These are phyloP conservation scores for Ajuga chamaepitys DNA, from an alignment of 257 asterid species.

Conservation along the genomic window DNA sequence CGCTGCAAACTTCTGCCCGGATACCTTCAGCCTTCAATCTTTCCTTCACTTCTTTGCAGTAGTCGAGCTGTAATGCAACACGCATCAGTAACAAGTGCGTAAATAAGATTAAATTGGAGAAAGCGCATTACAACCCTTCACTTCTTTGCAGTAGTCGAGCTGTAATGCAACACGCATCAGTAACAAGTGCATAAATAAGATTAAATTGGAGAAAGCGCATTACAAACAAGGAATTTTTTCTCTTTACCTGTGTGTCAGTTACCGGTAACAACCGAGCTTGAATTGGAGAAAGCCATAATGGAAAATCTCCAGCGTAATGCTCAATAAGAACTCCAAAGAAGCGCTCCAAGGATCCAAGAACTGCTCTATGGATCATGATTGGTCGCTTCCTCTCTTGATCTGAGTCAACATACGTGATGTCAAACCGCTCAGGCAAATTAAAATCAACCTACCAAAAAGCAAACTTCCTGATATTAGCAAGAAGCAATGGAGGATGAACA, in stretches of 20 bases:
- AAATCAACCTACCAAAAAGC: slow-evolving; percentile 63
- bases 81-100: slow-evolving; percentile 7
- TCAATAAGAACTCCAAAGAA: slow-evolving; percentile 93
- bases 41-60: slow-evolving; percentile 55
- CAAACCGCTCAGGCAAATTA: slow-evolving; percentile 84
- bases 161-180: slow-evolving; percentile 27
- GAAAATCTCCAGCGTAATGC: slow-evolving; percentile 93
- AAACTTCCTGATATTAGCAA: not conserved
- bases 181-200: not conserved
- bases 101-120: not conserved
- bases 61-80: slow-evolving; percentile 51
- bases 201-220: not conserved
- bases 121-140: too few species aligned
- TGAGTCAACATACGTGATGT: slow-evolving; percentile 72
- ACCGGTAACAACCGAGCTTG: slow-evolving; percentile 85
- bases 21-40: slow-evolving; percentile 58
- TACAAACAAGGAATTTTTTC: not conserved
- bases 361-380: slow-evolving; percentile 89
- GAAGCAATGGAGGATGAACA: not conserved
- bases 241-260: slow-evolving; percentile 70
- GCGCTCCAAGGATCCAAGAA: slow-evolving; percentile 92
- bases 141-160: slow-evolving; percentile 73
- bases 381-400: slow-evolving; percentile 82
- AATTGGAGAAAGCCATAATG: slow-evolving; percentile 91
- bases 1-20: slow-evolving; percentile 69